These are phyloP conservation scores for Gossypium australe DNA, from an alignment of 345 rosid genomes.

Conservation along the genomic window DNA sequence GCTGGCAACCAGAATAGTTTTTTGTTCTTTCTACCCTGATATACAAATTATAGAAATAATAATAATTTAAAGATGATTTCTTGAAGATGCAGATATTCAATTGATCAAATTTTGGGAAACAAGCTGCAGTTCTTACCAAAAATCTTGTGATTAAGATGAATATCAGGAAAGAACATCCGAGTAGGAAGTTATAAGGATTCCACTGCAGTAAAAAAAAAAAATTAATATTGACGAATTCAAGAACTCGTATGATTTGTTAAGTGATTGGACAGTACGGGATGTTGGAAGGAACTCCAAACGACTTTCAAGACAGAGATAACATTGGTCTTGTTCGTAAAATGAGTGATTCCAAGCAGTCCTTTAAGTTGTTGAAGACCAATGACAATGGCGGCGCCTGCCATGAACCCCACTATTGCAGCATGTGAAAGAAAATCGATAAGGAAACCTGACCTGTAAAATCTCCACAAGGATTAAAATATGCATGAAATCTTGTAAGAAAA, in stretches of 20 bases:
- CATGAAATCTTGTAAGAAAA: background rate
- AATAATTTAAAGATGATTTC: background rate
- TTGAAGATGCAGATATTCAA: background rate
- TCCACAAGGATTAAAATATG: background rate
- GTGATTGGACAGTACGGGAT: slow-evolving; percentile 41
- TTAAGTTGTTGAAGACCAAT: slow-evolving; percentile 91
- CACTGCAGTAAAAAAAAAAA: slow-evolving; percentile 33
- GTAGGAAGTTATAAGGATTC: slow-evolving; percentile 48
- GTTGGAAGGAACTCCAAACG: slow-evolving; percentile 58
- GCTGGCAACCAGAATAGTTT: slow-evolving; percentile 88
- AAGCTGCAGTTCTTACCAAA: slow-evolving; percentile 38
- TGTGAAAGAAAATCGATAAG: slow-evolving; percentile 87
- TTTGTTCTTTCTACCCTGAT: slow-evolving; percentile 62
- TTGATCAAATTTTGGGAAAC: background rate
- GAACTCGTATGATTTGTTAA: background rate
- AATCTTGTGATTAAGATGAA: slow-evolving; percentile 62
- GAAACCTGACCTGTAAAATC: slow-evolving; percentile 61
- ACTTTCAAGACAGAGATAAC: slow-evolving; percentile 64
- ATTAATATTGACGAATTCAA: background rate
- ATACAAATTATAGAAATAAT: background rate
- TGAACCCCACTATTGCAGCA: slow-evolving; percentile 88
- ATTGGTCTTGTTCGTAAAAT: slow-evolving; percentile 77
- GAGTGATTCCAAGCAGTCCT: slow-evolving; percentile 68
- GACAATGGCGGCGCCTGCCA: slow-evolving; percentile 88
- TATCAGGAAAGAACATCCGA: slow-evolving; percentile 56